These are phyloP conservation scores for Plasmodium malariae DNA, from an alignment of 169 alveolate genomes.

Conservation along the genomic window DNA sequence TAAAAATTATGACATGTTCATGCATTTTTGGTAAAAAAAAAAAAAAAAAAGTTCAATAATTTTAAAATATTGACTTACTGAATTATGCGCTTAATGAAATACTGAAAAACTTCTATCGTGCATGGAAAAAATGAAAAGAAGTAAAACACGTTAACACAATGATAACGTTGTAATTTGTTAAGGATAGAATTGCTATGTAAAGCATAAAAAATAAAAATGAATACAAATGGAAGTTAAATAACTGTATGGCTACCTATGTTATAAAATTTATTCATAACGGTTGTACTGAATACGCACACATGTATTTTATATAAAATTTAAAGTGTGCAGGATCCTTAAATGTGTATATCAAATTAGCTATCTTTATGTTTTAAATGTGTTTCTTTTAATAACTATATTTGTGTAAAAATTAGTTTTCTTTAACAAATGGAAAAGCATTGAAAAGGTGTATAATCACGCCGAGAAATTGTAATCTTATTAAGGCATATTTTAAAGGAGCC, in stretches of 20 bases:
- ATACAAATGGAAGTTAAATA: neutral
- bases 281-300: neutral
- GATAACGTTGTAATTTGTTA: neutral
- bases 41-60: neutral
- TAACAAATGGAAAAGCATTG: neutral
- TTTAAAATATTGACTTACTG: no score
- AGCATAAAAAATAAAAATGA: neutral
- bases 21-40: neutral
- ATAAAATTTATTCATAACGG: no score
- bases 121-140: neutral
- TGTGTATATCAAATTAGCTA: neutral
- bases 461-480: no score
- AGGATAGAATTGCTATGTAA: neutral
- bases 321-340: neutral
- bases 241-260: neutral
- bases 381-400: neutral
- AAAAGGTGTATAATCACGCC: neutral
- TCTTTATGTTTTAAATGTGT: neutral
- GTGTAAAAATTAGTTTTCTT: neutral
- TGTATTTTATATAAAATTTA: neutral
- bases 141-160: neutral
- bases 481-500: neutral
- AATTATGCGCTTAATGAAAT: no score
- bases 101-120: neutral
- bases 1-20: constrained; percentile 1